Percentiles rank a stretch among this genome's conserved stretches.
phyloP scores from a whole-genome alignment of 805 yeast species.

The Wickerhamomyces rabaulensis region DNA sequence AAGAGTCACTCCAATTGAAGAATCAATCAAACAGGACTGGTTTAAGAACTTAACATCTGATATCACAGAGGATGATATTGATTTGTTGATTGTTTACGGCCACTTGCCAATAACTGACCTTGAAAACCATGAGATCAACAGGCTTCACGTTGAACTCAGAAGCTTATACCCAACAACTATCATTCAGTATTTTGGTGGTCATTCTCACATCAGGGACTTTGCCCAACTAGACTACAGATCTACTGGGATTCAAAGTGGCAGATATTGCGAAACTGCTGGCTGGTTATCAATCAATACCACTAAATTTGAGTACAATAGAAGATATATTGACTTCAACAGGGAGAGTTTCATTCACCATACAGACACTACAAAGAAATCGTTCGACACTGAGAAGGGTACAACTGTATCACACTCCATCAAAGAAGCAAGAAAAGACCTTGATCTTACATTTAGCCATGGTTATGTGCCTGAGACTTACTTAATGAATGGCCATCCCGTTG shows the following conservation, averaged over 20 bases:
- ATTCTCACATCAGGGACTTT: slow-evolving; percentile 87
- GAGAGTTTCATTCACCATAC: slow-evolving; percentile 68
- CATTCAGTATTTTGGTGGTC: slow-evolving; percentile 92
- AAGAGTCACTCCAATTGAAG: slow-evolving; percentile 56
- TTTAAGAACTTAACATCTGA: slow-evolving; percentile 41
- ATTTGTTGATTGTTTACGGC: slow-evolving; percentile 66
- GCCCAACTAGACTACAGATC: slow-evolving; percentile 58
- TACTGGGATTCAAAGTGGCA: slow-evolving; percentile 85
- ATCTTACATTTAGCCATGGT: slow-evolving; percentile 55
- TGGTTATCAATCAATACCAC: slow-evolving; percentile 57
- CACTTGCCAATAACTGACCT: slow-evolving; percentile 63
- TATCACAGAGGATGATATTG: slow-evolving; percentile 42
- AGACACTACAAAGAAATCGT: slow-evolving; percentile 21
- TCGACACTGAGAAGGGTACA: slow-evolving; percentile 54
- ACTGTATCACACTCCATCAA: slow-evolving; percentile 40
- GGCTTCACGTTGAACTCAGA: slow-evolving; percentile 43
- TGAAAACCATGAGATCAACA: slow-evolving; percentile 28
- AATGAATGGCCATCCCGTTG: slow-evolving; percentile 61
- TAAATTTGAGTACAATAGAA: slow-evolving; percentile 42
- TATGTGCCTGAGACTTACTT: slow-evolving; percentile 61
- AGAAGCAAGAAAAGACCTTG: slow-evolving; percentile 39
- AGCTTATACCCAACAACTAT: slow-evolving; percentile 50
- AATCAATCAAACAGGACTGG: slow-evolving; percentile 58
- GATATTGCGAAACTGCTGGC: slow-evolving; percentile 93
- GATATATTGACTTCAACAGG: slow-evolving; percentile 78